A percentile compares a stretch with the other conserved stretches of the same genome.
Conservation (phyloP, 2,329 filamentous ascomycete genomes). For the Scedosporium dehoogii region DNA sequence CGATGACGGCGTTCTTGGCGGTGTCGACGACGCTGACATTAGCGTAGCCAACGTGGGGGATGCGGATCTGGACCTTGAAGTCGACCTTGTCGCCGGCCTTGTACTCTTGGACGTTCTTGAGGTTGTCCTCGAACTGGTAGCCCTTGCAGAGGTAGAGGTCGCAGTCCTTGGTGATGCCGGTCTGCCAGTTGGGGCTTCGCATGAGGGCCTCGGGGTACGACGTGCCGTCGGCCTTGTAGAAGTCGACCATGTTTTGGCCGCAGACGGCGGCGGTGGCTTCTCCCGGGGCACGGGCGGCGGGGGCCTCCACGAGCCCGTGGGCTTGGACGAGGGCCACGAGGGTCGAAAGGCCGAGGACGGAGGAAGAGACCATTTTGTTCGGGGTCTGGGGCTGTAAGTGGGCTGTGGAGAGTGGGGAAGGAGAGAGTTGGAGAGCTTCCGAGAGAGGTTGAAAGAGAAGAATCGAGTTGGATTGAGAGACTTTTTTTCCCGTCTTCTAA, state of each 20-base stretch:
- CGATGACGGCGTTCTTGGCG: constrained; percentile 35
- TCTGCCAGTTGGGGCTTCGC: constrained; percentile 16
- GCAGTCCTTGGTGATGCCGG: constrained; percentile 19
- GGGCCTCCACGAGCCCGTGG: constrained; percentile 6
- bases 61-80: constrained; percentile 27
- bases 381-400: neutral
- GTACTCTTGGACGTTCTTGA: constrained; percentile 16
- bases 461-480: neutral
- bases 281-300: constrained; percentile 1
- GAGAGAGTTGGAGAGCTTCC: neutral
- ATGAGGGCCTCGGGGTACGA: constrained; percentile 22
- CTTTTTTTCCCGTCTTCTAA: neutral
- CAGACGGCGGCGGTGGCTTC: constrained; percentile 5
- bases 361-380: neutral
- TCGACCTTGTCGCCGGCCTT: constrained; percentile 23
- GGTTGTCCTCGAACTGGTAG: constrained; percentile 21
- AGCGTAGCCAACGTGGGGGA: constrained; percentile 23
- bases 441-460: neutral
- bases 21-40: constrained; percentile 41
- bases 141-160: constrained; percentile 22
- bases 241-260: constrained; percentile 14
- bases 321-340: neutral
- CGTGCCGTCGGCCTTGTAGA: constrained; percentile 21
- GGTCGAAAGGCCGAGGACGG: constrained; percentile 3
- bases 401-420: neutral